Evolutionary conservation across 2,329 filamentous ascomycete species (phyloP).

Genomic region (Leptographium lundbergii): DNA sequence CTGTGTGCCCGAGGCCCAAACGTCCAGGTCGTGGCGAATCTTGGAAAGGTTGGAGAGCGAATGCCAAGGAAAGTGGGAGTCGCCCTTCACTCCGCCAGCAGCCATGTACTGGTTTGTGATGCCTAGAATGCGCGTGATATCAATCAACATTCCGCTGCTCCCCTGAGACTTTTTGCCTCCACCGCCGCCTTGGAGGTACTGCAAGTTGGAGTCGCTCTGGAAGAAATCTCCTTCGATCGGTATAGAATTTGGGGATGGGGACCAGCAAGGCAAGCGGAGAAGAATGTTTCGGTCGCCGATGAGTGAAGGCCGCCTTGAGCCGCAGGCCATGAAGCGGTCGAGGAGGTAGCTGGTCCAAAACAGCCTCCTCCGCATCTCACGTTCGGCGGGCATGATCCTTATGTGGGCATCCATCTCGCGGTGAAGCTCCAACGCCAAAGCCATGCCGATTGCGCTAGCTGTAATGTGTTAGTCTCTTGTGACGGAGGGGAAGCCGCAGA

Average conservation of each 20-base stretch:
- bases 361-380: constrained; percentile 64
- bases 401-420: constrained; percentile 56
- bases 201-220: constrained; percentile 63
- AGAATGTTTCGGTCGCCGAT: constrained; percentile 66
- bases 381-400: constrained; percentile 52
- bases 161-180: constrained; percentile 57
- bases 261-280: constrained; percentile 64
- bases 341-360: constrained; percentile 87
- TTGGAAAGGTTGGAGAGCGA: constrained; percentile 74
- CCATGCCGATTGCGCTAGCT: constrained; percentile 73
- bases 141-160: constrained; percentile 69
- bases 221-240: constrained; percentile 70
- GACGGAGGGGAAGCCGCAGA: not conserved
- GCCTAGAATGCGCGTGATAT: constrained; percentile 71
- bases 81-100: constrained; percentile 74
- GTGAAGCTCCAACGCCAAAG: constrained; percentile 68
- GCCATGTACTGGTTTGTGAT: constrained; percentile 76
- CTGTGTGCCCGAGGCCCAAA: constrained; percentile 73
- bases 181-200: constrained; percentile 55
- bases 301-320: constrained; percentile 70
- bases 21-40: constrained; percentile 72
- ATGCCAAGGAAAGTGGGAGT: constrained; percentile 87
- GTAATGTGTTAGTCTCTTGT: constrained; percentile 19
- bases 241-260: constrained; percentile 45
- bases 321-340: constrained; percentile 71